phyloP scores from a whole-genome alignment of 805 yeast species.

The Candida nanaspora region DNA sequence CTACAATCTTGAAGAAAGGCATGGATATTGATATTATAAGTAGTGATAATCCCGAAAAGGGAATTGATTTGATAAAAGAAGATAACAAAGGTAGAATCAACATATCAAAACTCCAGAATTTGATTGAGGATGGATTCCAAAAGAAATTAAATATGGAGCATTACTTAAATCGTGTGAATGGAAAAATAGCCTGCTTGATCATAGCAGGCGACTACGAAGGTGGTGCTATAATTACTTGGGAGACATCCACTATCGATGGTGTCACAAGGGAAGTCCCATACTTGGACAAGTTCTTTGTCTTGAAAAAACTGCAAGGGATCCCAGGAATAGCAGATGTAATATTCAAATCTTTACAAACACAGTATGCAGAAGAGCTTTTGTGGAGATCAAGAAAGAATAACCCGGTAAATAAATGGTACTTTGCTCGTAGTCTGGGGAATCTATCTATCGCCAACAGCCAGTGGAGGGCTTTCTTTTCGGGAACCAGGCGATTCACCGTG shows the following conservation, averaged over 20 bases:
- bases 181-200: constrained; percentile 65
- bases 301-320: constrained; percentile 77
- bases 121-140: constrained; percentile 78
- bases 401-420: constrained; percentile 97
- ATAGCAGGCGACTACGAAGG: constrained; percentile 95
- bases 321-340: constrained; percentile 91
- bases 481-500: constrained; percentile 22
- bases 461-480: constrained; percentile 37
- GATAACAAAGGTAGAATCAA: constrained; percentile 38
- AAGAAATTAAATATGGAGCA: constrained; percentile 56
- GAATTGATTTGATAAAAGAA: constrained; percentile 33
- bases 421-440: constrained; percentile 79
- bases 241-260: constrained; percentile 18
- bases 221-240: constrained; percentile 89
- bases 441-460: constrained; percentile 33
- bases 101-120: constrained; percentile 43
- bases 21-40: constrained; percentile 43
- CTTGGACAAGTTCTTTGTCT: constrained; percentile 90
- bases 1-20: constrained; percentile 79
- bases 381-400: constrained; percentile 88
- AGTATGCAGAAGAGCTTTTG: constrained; percentile 64
- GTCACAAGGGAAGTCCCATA: constrained; percentile 48
- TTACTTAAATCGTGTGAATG: constrained; percentile 60
- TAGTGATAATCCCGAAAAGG: constrained; percentile 22
- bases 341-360: constrained; percentile 67